These are phyloP conservation scores for Gracilaria caudata DNA, from an alignment of 23 red algal genomes.

Conservation along the genomic window DNA sequence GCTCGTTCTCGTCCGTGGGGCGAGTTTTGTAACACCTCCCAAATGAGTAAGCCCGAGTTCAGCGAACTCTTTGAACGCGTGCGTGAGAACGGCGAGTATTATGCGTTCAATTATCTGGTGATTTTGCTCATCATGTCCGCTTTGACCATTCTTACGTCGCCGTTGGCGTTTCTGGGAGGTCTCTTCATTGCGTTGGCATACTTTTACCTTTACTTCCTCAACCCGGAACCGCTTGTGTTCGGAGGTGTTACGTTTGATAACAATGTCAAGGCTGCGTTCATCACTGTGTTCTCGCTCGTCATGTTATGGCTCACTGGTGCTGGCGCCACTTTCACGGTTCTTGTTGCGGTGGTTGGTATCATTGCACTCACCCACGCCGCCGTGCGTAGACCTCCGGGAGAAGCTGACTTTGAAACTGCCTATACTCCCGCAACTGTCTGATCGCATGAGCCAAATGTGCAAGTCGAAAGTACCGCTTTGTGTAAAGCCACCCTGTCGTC, in stretches of 20 bases:
- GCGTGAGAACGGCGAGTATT: conserved; percentile 87
- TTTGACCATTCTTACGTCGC: conserved; percentile 86
- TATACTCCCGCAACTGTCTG: conserved; percentile 85
- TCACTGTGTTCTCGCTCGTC: conserved; percentile 79
- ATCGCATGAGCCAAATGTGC: background rate
- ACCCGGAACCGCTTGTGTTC: conserved; percentile 80
- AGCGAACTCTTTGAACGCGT: conserved; percentile 89
- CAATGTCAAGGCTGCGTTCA: conserved; percentile 78
- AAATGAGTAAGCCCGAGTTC: conserved; percentile 89
- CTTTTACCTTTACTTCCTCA: conserved; percentile 92
- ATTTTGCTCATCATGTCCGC: conserved; percentile 85
- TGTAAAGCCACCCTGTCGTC: conserved; percentile 1
- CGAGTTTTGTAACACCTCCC: conserved; percentile 92
- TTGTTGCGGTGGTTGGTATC: conserved; percentile 83
- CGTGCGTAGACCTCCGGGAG: conserved; percentile 84
- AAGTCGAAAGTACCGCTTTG: background rate
- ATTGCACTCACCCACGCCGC: conserved; percentile 91
- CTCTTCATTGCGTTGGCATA: conserved; percentile 88
- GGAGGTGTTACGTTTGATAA: conserved; percentile 81
- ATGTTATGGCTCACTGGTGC: conserved; percentile 95
- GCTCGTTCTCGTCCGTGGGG: conserved; percentile 85
- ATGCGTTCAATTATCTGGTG: conserved; percentile 91
- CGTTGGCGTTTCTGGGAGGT: conserved; percentile 86
- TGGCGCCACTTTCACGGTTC: conserved; percentile 94
- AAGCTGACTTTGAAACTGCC: conserved; percentile 96